Evolutionary conservation across 2,329 filamentous ascomycete genomes (phyloP), one percentile per base, ranked within the genome.

Genomic region (Calonectria crousiana): DNA sequence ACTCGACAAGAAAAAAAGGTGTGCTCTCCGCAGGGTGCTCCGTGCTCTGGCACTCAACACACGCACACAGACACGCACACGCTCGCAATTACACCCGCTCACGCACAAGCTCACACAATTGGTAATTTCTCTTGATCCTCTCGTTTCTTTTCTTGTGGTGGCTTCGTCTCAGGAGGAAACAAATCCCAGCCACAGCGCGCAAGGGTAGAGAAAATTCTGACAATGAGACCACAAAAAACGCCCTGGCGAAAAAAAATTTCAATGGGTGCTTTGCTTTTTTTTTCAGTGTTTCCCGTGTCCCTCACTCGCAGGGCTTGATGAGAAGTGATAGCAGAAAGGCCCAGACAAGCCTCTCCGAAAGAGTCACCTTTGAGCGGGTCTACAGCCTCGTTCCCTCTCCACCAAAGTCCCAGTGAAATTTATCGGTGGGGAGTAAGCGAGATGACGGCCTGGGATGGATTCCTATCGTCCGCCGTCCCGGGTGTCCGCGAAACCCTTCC

Each of bases 401-500:
- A 80, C 79, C 67, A 73, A 71, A 76, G 74, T 78, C 77, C 74
- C 78, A 78, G 80, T 81, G 76, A 79, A 83, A 82, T 83, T 84
- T 84, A 81, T 79, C 81, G 74, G 81, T 78, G 80, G 80, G 74
- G 75, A 76, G 77, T 79, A 80, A 84, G 83, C 83, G 83, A 84
- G 80, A 84, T 84, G 83, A 84, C 73, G 77, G 77, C 76, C 75
- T 78, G 76, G 77, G 76, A 77, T 71, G 71, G 75, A 77, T 77
- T 81, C 77, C 79, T 74, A 77, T 80, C 75, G 78, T 80, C 77
- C 78, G 72, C 74, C 74, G 62, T 78, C 65, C 77, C 79, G 79
- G 79, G 77, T 80, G 78, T 56, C 76, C 74, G 78, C 79, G 56
- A 79, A 52, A 68, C 73, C 64, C 66, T 80, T 81, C 79, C 79